Evolutionary conservation across 78 protist genomes (phyloP), one percentile per base, ranked within the genome.

Genomic region (Dictyostelium capitatum): DNA sequence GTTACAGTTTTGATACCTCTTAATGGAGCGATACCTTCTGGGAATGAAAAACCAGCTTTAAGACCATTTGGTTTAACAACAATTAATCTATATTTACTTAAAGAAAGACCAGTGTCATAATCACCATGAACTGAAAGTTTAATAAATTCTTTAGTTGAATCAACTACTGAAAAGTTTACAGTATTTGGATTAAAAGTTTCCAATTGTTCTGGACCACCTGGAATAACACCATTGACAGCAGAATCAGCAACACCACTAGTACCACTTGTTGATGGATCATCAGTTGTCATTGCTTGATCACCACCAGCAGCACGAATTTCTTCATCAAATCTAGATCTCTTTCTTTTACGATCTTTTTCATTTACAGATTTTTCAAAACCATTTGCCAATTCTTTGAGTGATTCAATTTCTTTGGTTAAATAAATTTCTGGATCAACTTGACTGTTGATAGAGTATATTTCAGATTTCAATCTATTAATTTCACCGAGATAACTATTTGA

Each of bases 1-100:
- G 59, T 74, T 30, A 85, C 57, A 28, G 69, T 19, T 12, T 64
- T 56, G 25, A 85, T 74, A 41, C 92, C 92, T 70, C 37, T 74
- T 57, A 85, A 10, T 62, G 83, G 92, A 19, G n/a, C 50, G 25
- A 85, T 85, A 65, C 79, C 79, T 3, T 54, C 92, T 48, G 92
- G 92, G 92, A 85, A 85, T 7, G 77, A 75, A 78, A 85, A 85
- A 32, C 92, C 92, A 48, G 20, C 28, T 11, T 53, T 67, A 1
- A 12, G 10, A 15, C 56, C 79, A 64, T 64, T 41, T n/a, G 91
- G 91, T 80, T 77, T 85, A 15, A 30, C 54, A 7, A 85, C 92
- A 46, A 85, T 77, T 14, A 85, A 25, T 70, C 79, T 85, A 62
- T 79, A 85, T 8, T 50, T 73, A 53, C 81, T 85, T 3, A 85